phyloP scores from a whole-genome alignment of 352 stramenopile species.

The Globisporangium camurandrum region DNA sequence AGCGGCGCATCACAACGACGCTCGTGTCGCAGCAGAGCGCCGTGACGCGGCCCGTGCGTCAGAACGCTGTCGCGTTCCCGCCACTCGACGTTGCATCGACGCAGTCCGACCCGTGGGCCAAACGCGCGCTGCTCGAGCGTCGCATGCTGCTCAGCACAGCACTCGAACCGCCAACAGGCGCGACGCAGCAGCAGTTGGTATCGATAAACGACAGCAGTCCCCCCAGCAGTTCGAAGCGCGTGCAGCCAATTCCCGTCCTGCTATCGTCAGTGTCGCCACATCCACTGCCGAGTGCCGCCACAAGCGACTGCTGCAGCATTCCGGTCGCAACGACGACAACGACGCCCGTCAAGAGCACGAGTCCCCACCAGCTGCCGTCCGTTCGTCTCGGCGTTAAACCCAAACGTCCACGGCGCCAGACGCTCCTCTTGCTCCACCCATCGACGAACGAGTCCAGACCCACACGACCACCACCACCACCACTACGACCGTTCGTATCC shows the following conservation, averaged over 20 bases:
- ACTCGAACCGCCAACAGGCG: not conserved
- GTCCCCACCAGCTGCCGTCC: conserved; percentile 1
- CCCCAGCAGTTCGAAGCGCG: conserved; percentile 2
- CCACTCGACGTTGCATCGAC: conserved; percentile 7
- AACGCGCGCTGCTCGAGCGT: conserved; percentile 36
- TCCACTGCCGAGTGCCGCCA: not conserved
- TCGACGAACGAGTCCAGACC: not conserved
- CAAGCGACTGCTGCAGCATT: conserved; percentile 2
- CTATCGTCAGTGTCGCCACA: not conserved
- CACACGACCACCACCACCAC: conserved; percentile 8
- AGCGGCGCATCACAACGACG: conserved; percentile 41
- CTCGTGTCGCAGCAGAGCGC: conserved; percentile 23
- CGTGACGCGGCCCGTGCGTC: conserved; percentile 21
- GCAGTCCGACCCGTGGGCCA: conserved; percentile 24
- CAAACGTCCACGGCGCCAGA: conserved; percentile 10
- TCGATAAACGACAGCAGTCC: conserved; percentile 7
- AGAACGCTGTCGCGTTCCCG: conserved; percentile 23
- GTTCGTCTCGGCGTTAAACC: conserved; percentile 9
- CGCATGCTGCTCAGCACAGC: conserved; percentile 21
- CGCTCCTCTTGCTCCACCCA: conserved; percentile 2
- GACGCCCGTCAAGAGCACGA: conserved; percentile 5
- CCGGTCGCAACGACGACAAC: conserved; percentile 10
- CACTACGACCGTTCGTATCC: not conserved
- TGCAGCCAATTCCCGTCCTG: conserved; percentile 5
- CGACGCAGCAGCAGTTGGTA: not conserved